Evolutionary conservation across 768 basidiomycete genomes (phyloP).

Genomic region (Favolaschia claudopus): DNA sequence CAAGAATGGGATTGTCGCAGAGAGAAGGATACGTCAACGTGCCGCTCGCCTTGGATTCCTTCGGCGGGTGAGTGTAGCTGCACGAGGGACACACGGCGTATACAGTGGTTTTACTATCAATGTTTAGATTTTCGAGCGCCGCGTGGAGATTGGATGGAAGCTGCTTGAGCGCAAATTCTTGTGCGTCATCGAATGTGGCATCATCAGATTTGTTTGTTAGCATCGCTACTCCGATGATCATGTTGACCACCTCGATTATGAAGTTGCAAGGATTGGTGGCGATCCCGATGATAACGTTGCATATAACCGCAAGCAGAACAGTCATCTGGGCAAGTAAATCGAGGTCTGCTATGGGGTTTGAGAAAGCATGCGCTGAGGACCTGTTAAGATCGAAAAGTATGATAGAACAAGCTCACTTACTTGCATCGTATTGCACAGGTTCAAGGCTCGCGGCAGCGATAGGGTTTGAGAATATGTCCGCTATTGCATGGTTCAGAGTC

Average conservation of each 20-base stretch:
- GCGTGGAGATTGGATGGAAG: slow-evolving; percentile 23
- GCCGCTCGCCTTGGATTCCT: slow-evolving; percentile 1
- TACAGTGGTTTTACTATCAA: slow-evolving; percentile 19
- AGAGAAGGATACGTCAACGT: slow-evolving; percentile 3
- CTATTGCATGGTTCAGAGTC: too few relatives aligned
- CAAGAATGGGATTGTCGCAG: slow-evolving; percentile 9
- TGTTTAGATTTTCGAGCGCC: slow-evolving; percentile 13
- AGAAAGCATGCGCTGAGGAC: neutral
- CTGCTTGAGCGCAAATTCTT: slow-evolving; percentile 15
- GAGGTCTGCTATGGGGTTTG: neutral
- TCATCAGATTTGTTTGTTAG: neutral
- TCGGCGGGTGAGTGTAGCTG: slow-evolving; percentile 19
- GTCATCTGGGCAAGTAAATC: slow-evolving; percentile 16
- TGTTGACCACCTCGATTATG: slow-evolving; percentile 7
- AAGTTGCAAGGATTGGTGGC: neutral
- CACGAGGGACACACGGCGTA: slow-evolving; percentile 27
- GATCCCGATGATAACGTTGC: slow-evolving; percentile 19
- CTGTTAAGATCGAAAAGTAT: neutral
- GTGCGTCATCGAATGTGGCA: neutral
- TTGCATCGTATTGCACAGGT: slow-evolving; percentile 1
- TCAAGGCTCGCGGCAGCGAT: neutral
- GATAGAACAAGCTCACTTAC: neutral
- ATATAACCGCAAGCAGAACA: slow-evolving; percentile 19
- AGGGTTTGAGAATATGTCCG: too few relatives aligned
- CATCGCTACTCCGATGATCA: slow-evolving; percentile 17